phyloP scores from a whole-genome alignment of 2,329 filamentous ascomycete genomes.

The Massarina eburnea region DNA sequence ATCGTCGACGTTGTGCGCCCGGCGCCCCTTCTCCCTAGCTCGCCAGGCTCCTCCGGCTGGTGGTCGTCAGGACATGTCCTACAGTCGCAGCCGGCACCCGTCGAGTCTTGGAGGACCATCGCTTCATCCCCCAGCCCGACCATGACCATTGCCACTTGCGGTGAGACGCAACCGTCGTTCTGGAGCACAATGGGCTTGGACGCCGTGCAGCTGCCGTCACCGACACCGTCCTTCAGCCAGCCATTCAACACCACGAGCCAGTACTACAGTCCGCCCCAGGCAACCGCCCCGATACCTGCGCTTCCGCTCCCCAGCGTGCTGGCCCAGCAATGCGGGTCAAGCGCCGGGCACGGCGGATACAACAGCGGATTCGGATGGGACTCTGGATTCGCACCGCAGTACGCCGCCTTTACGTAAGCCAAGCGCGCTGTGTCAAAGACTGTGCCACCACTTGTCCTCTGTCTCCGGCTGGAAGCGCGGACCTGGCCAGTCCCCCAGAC shows the following conservation, averaged over 20 bases:
- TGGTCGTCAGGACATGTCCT: constrained; percentile 62
- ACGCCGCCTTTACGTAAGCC: constrained; percentile 81
- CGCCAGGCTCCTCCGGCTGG: constrained; percentile 73
- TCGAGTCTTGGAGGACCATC: constrained; percentile 88
- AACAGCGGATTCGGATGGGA: constrained; percentile 78
- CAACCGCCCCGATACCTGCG: constrained; percentile 71
- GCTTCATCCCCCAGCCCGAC: constrained; percentile 79
- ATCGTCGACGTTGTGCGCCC: constrained; percentile 88
- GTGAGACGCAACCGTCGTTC: constrained; percentile 70
- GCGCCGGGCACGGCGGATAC: constrained; percentile 62
- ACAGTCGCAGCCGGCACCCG: constrained; percentile 66
- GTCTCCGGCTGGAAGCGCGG: constrained; percentile 40
- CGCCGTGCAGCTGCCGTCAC: constrained; percentile 72
- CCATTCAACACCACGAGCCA: constrained; percentile 70
- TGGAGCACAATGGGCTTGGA: constrained; percentile 79
- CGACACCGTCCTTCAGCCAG: constrained; percentile 77
- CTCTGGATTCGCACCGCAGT: constrained; percentile 74
- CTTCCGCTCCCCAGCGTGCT: constrained; percentile 86
- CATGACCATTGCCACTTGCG: constrained; percentile 64
- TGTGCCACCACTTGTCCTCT: constrained; percentile 27
- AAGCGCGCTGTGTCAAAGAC: constrained; percentile 45
- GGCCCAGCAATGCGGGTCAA: constrained; percentile 78
- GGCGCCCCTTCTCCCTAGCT: constrained; percentile 81
- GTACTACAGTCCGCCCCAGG: constrained; percentile 79
- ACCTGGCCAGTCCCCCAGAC: constrained; percentile 47